Percentiles rank a stretch among this genome's conserved stretches.
phyloP scores from a whole-genome alignment of 345 rosid genomes.

The Lumnitzera littorea region DNA sequence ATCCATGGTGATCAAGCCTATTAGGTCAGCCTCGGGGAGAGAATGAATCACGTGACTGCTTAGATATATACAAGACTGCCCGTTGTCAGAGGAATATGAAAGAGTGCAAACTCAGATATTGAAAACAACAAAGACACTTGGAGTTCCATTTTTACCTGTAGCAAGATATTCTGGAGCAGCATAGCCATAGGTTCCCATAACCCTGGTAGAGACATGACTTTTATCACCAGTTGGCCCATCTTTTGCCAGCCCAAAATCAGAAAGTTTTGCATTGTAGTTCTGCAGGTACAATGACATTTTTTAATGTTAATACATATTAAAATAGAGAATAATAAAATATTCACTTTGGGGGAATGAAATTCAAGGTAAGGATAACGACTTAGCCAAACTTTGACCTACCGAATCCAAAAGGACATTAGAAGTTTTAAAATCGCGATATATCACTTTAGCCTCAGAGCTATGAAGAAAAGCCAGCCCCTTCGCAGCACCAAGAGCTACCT shows the following conservation, averaged over 20 bases:
- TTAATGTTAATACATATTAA: not conserved
- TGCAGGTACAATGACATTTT: constrained; percentile 15
- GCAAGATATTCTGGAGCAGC: constrained; percentile 83
- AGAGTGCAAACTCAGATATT: not conserved
- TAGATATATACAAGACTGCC: not conserved
- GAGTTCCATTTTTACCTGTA: constrained; percentile 33
- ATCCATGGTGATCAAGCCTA: too few relatives aligned
- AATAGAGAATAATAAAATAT: not conserved
- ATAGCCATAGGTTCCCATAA: constrained; percentile 71
- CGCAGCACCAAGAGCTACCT: constrained; percentile 73
- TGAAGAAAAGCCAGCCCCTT: constrained; percentile 78
- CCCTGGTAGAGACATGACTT: constrained; percentile 67
- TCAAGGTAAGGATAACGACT: not conserved
- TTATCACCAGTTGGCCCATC: constrained; percentile 78
- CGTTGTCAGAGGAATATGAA: not conserved
- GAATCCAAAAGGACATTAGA: constrained; percentile 63
- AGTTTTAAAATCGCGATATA: constrained; percentile 67
- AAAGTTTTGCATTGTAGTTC: constrained; percentile 67
- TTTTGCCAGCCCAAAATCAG: constrained; percentile 78
- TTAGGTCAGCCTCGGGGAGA: too few relatives aligned
- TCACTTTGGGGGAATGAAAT: not conserved
- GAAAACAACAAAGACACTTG: not conserved
- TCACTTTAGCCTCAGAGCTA: constrained; percentile 50
- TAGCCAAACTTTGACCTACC: constrained; percentile 25
- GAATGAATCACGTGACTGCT: too few relatives aligned